phyloP scores from a whole-genome alignment of 495 filamentous ascomycete genomes.

The Neurospora terricola region DNA sequence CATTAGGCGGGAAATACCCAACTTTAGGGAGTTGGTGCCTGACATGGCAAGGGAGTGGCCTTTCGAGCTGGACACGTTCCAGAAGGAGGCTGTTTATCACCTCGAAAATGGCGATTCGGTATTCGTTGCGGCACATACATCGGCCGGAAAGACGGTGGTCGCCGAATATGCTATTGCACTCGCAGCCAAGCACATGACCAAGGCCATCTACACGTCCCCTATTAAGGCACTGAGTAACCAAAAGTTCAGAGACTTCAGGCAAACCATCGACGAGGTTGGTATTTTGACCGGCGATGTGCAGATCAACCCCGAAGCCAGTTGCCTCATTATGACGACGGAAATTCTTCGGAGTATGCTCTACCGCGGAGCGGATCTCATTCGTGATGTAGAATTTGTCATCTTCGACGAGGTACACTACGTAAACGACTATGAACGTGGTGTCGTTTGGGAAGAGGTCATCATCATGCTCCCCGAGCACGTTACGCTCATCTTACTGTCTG shows the following conservation, averaged over 20 bases:
- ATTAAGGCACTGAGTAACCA: constrained; percentile 99
- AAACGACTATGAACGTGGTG: constrained; percentile 92
- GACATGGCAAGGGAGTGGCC: constrained; percentile 95
- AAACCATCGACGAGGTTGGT: constrained; percentile 85
- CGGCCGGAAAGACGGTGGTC: constrained; percentile 95
- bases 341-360: constrained; percentile 98
- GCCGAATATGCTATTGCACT: constrained; percentile 96
- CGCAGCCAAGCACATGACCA: constrained; percentile 96
- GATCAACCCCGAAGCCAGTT: constrained; percentile 95
- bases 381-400: constrained; percentile 97
- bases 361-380: constrained; percentile 86
- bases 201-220: constrained; percentile 96
- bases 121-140: constrained; percentile 98
- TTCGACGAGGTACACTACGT: constrained; percentile 99
- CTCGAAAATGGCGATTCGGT: constrained; percentile 94
- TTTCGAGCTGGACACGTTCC: constrained; percentile 95
- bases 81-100: constrained; percentile 97
- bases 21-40: constrained; percentile 86
- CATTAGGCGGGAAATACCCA: constrained; percentile 78
- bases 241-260: constrained; percentile 91
- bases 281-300: constrained; percentile 97
- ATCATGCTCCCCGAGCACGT: constrained; percentile 98
- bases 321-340: constrained; percentile 98
- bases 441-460: constrained; percentile 99
- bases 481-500: constrained; percentile 86